Base-by-base conservation (phyloP, 2,329 filamentous ascomycete genomes). In the Hypomyces perniciosus region DNA sequence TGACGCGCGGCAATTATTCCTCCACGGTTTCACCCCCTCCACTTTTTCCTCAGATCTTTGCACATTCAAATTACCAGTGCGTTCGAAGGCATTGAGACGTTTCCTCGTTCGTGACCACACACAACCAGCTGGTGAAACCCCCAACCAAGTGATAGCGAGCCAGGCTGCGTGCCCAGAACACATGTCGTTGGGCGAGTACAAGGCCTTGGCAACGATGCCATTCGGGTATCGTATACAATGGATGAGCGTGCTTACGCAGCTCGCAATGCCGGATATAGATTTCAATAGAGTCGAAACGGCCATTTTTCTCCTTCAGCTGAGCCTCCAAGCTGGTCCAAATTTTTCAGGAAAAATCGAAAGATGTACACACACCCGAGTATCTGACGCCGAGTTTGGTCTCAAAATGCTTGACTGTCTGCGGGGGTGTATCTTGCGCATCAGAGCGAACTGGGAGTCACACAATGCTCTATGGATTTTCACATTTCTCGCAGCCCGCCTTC, bases 381-480 rank as follows among this genome's bases (percentile, higher is more conserved):
- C 27, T 2, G 55, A 61, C 5, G 4, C 35, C 3, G 3, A 7
- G 2, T 61, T 61, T 30, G 54, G 50, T 2, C n/a, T 6, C 0
- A 6, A 44, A 4, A 37, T 61, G 8, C 10, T 59, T 0, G 2
- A 40, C 1, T n/a, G 31, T 1, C 46, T 61, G 0, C 5, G 13
- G 1, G 2, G 41, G 5, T 46, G 38, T 10, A 9, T 61, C 0
- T 41, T 42, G 2, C 54, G 54, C 1, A 40, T 61, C 1, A 31
- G 52, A 10, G 52, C 54, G 28, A 62, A 61, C 13, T 63, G 59
- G 61, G 52, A 62, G 30, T 63, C 58, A 0, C 44, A 59, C 6
- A 56, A 27, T 0, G 51, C 60, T 0, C 13, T 63, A 0, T 57
- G 52, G 12, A 55, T 48, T 2, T 62, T 57, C 12, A 55, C 51